Base-by-base conservation (phyloP, 2,329 filamentous ascomycete genomes). In the Oidium heveae region DNA sequence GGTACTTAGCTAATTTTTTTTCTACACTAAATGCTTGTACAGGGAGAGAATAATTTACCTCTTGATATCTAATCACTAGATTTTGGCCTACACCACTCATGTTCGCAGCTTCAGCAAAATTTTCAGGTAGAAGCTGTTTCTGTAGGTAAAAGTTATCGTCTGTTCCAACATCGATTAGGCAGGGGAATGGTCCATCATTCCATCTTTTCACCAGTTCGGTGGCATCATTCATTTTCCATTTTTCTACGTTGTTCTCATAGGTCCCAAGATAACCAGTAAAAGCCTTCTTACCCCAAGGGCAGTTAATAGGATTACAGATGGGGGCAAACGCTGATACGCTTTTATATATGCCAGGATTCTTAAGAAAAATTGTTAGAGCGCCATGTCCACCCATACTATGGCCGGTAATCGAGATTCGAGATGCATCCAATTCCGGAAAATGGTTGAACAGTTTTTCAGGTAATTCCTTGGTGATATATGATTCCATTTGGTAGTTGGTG, bases 341-440 rank as follows among this genome's bases (percentile, higher is more conserved):
- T 71, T 82, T 84, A 74, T 94, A 98, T 71, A 77, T 79, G 59
- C 84, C 86, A 0, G 91, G 88, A 69, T 96, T 83, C 72, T 86
- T 89, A 54, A 98, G 74, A 72, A 84, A 96, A 62, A 96, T 70
- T 49, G 88, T 94, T 61, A 98, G 72, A 47, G 91, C 91, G 58
- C 91, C 91, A 68, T 98, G 91, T 0, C 91, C 91, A 60, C 91
- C 91, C 91, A 98, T 98, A 63, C 82, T 88, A 71, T 98, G 91
- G 6, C 91, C 91, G 43, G 85, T 86, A 63, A 98, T 91, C 67
- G 81, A 83, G 55, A 95, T 79, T 43, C 82, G 74, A 32, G 63
- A 68, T 0, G 68, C 64, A 67, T 96, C 89, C 33, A 98, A 72
- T 64, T 78, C 74, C 33, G 76, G 72, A 69, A 87, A 94, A 28